Evolutionary conservation across 225 moss, liverwort and hornwort species (phyloP), one percentile per base, ranked within the genome.

Genomic region (Physcomitrellopsis africana): DNA sequence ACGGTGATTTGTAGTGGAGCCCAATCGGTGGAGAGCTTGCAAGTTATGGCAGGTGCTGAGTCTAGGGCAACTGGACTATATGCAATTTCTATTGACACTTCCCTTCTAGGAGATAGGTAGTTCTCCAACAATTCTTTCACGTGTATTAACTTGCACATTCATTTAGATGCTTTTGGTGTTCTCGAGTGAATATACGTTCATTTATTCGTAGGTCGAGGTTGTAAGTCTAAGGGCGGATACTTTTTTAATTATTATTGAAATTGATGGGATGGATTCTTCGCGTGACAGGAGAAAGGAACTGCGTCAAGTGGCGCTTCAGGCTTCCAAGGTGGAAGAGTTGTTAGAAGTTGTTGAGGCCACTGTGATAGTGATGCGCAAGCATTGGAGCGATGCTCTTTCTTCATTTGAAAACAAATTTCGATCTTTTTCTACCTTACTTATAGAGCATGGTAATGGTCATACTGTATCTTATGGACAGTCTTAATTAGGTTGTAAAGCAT

Each of bases 241-340:
- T 16, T 14, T 6, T 70, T 55, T 51, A n/a, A 56, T 70, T 63
- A 70, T 78, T 32, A 24, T 54, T 81, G 49, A 85, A 72, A 41
- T 75, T 46, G 57, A 46, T 68, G 68, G 75, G 44, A 62, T 76
- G 57, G 75, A 69, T 80, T 18, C 43, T 48, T 73, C 76, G 29
- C 22, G 70, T 85, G 43, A 68, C 89, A 95, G 99, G 85, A 90
- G 92, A 78, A 95, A 93, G 59, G 99, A 99, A 81, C 84, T 99
- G 69, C 95, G 93, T 48, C 99, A 99, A 76, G 88, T 99, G 60
- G 93, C 99, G 67, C 87, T 95, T 62, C 99, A 99, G 84, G 93
- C 88, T 51, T 99, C 99, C 17, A 93, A 84, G 65, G 90, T 99
- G 68, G 99, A 95, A 77, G 95, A 99, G 81, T 89, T 99, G 60